Conservation (phyloP, 768 basidiomycete species). For the Leccinum arenicola region DNA sequence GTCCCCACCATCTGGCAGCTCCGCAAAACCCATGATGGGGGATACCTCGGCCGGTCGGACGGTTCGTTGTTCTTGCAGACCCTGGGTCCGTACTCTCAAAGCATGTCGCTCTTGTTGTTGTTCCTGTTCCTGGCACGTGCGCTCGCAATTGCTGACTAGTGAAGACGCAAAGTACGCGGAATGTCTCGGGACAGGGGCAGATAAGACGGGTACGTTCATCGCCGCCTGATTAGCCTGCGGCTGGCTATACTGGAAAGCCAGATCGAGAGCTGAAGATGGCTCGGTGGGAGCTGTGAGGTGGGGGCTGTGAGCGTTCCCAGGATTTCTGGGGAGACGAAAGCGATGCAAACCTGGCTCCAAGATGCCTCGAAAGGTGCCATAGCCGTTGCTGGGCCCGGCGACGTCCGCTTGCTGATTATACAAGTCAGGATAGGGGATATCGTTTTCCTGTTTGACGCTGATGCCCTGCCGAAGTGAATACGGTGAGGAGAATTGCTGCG, state of each 20-base stretch:
- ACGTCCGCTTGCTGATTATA: slow-evolving; percentile 24
- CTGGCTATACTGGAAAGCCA: slow-evolving; percentile 24
- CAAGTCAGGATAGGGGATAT: slow-evolving; percentile 25
- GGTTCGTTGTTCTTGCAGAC: slow-evolving; percentile 31
- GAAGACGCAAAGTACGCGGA: slow-evolving; percentile 31
- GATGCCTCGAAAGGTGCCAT: slow-evolving; percentile 21
- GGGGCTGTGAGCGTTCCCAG: slow-evolving; percentile 2
- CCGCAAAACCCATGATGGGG: slow-evolving; percentile 30
- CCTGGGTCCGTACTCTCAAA: slow-evolving; percentile 32
- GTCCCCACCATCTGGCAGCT: slow-evolving; percentile 29
- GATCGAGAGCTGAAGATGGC: slow-evolving; percentile 20
- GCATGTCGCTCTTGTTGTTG: slow-evolving; percentile 31
- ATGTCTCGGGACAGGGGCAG: slow-evolving; percentile 34
- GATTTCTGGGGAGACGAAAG: background rate
- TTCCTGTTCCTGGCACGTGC: slow-evolving; percentile 40
- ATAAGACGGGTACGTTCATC: slow-evolving; percentile 24
- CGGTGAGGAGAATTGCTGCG: slow-evolving; percentile 20
- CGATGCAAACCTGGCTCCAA: slow-evolving; percentile 31
- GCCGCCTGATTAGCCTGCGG: slow-evolving; percentile 17
- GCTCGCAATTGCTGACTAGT: slow-evolving; percentile 31
- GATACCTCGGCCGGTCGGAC: slow-evolving; percentile 34
- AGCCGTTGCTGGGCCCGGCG: slow-evolving; percentile 21
- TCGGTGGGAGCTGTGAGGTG: slow-evolving; percentile 20
- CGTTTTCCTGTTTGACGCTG: slow-evolving; percentile 29
- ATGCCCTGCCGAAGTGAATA: slow-evolving; percentile 24